Percentiles rank a stretch among this genome's conserved stretches.
Conservation (phyloP, 2,329 filamentous ascomycete species). For the Chaetothyriales sp. region DNA sequence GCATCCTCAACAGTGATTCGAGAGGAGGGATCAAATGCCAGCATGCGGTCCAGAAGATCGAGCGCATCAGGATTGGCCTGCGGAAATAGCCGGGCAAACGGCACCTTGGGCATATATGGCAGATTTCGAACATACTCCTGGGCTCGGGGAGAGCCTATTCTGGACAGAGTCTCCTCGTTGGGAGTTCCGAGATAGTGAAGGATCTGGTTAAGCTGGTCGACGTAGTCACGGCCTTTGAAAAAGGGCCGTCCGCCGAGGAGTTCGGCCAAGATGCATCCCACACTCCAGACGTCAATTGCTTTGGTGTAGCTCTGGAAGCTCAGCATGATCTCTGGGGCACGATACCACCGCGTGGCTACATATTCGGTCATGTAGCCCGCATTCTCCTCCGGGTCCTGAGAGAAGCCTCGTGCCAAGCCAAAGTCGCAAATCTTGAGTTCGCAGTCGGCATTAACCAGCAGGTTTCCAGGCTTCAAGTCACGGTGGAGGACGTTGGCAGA, state of each 20-base stretch:
- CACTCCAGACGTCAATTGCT: constrained; percentile 99
- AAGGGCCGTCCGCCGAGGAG: constrained; percentile 90
- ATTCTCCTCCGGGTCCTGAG: constrained; percentile 92
- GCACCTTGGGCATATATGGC: constrained; percentile 84
- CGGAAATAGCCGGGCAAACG: constrained; percentile 77
- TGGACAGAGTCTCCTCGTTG: constrained; percentile 81
- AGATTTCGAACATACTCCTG: constrained; percentile 98
- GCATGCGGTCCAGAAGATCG: constrained; percentile 89
- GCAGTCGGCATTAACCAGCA: constrained; percentile 96
- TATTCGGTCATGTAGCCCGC: constrained; percentile 99
- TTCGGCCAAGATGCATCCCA: constrained; percentile 93
- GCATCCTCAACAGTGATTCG: constrained; percentile 91
- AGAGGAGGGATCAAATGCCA: constrained; percentile 86
- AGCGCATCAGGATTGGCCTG: constrained; percentile 91
- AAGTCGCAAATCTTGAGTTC: constrained; percentile 99
- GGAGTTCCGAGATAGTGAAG: constrained; percentile 94
- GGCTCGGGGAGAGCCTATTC: constrained; percentile 86
- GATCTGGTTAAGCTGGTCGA: constrained; percentile 98
- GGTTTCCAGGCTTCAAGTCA: constrained; percentile 90
- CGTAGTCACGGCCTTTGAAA: constrained; percentile 98
- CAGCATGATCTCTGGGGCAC: constrained; percentile 97
- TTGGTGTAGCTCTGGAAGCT: constrained; percentile 99
- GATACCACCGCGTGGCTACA: constrained; percentile 95
- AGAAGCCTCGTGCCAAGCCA: constrained; percentile 89
- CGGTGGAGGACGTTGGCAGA: constrained; percentile 95